Base-by-base conservation (phyloP, 176 grass and related monocot genomes). In the Musa beccarii region DNA sequence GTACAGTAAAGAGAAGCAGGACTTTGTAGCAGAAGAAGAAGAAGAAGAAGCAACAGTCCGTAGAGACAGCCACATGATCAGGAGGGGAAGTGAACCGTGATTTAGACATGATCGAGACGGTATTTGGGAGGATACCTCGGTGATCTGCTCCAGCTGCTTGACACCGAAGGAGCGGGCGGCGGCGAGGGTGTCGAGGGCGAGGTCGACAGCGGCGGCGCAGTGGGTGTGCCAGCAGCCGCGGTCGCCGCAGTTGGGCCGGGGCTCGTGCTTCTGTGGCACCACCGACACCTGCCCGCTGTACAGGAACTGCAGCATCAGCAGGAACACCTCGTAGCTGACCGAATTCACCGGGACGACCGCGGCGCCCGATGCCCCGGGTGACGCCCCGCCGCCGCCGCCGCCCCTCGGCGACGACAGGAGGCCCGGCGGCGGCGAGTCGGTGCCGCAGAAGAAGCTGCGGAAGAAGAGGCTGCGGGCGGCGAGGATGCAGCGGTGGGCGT, bases 401-500 rank as follows among this genome's bases (percentile, higher is more conserved):
- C 63, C 61, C 22, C 89, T 85, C 13, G 85, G 88, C 4, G 95
- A 90, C 2, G 95, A 87, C 0, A 81, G 63, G 14, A 86, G 84
- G n/a, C 84, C 74, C 74, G 34, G 76, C 69, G 66, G 66, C 17
- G 87, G 77, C 0, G 78, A 82, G 56, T 79, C 90, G 73, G 69
- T 82, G 3, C 91, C 83, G 71, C 96, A 99, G 83, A 99, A 99
- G 86, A 89, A 92, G 76, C 91, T 94, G 76, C 96, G 96, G 61
- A 99, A 99, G 86, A 95, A 99, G 74, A 89, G 91, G 85, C 96
- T 99, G 43, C 96, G 84, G 1, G 96, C 96, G 8, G 96, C 96
- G 34, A 99, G 90, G 88, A 99, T 94, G 91, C 96, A 95, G 73
- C 96, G 96, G 83, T 99, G 96, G 12, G 96, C 96, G 79, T 99